A percentile compares a stretch with the other conserved stretches of the same genome.
Evolutionary conservation across 805 yeast genomes (phyloP).

Genomic region (Candida gorgasii): DNA sequence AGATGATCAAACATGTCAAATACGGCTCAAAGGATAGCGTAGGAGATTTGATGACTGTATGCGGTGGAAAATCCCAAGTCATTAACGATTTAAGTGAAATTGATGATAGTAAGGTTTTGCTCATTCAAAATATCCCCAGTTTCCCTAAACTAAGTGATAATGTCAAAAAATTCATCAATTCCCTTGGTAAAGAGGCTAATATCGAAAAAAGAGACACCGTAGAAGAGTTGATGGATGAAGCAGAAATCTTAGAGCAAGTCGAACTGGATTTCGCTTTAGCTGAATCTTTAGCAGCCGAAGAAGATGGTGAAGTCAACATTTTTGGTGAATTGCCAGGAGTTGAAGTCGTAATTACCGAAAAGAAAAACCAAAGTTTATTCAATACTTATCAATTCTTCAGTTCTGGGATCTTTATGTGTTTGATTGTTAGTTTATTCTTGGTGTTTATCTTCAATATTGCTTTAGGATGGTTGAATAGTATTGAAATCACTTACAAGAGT

Average conservation of each 20-base stretch:
- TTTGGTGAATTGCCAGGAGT: slow-evolving; percentile 8
- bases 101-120: not conserved
- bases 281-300: slow-evolving; percentile 30
- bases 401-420: slow-evolving; percentile 77
- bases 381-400: slow-evolving; percentile 70
- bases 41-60: not conserved
- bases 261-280: slow-evolving; percentile 35
- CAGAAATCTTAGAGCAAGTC: slow-evolving; percentile 19
- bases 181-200: no score
- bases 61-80: slow-evolving; percentile 6
- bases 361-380: slow-evolving; percentile 47
- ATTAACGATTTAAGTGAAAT: slow-evolving; percentile 1
- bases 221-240: slow-evolving; percentile 3
- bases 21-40: slow-evolving; percentile 1
- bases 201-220: slow-evolving; percentile 21
- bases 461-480: slow-evolving; percentile 65
- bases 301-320: slow-evolving; percentile 22
- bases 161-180: slow-evolving; percentile 6
- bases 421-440: slow-evolving; percentile 64
- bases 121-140: slow-evolving; percentile 8
- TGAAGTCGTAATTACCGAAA: slow-evolving; percentile 3
- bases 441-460: slow-evolving; percentile 60
- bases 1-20: slow-evolving; percentile 6
- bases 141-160: slow-evolving; percentile 4
- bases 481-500: slow-evolving; percentile 79